These are phyloP conservation scores for Pythium scleroteichum DNA, from an alignment of 352 stramenopile species.

Conservation along the genomic window DNA sequence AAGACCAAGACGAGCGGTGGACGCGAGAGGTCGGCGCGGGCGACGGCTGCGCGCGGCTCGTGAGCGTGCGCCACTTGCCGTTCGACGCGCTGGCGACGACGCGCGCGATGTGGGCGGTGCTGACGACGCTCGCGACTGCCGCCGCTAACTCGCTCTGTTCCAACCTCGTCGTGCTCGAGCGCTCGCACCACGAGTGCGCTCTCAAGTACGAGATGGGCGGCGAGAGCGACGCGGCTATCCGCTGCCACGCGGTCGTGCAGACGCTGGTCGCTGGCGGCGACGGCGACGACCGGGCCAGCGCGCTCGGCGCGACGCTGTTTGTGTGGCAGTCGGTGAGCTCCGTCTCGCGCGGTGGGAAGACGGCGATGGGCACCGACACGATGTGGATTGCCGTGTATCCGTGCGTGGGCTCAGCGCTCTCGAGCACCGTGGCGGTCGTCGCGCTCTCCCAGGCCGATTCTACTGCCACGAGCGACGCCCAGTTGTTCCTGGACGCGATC, in stretches of 20 bases:
- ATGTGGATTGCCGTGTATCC: neutral
- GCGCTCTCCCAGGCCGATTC: neutral
- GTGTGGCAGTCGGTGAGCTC: neutral
- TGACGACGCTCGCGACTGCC: neutral
- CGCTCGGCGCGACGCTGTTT: neutral
- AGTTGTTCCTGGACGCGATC: too few species aligned
- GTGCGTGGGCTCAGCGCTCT: neutral
- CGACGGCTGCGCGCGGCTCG: neutral
- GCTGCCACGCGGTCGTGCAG: neutral
- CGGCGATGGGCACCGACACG: neutral
- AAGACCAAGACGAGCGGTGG: neutral
- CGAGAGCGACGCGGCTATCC: neutral
- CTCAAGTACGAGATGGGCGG: neutral
- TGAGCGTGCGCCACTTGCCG: neutral
- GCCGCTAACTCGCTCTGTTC: neutral
- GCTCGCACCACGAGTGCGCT: neutral
- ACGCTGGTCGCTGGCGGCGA: neutral
- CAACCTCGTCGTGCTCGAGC: neutral
- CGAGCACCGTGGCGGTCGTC: neutral
- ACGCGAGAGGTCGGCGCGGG: neutral
- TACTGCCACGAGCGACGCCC: too few species aligned
- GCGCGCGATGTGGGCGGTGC: neutral
- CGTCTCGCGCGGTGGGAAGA: neutral
- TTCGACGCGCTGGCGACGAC: conserved; percentile 3
- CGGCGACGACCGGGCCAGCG: neutral